These are phyloP conservation scores for Saccharomycopsis crataegensis DNA, from an alignment of 1,139 yeast genomes.

Conservation along the genomic window DNA sequence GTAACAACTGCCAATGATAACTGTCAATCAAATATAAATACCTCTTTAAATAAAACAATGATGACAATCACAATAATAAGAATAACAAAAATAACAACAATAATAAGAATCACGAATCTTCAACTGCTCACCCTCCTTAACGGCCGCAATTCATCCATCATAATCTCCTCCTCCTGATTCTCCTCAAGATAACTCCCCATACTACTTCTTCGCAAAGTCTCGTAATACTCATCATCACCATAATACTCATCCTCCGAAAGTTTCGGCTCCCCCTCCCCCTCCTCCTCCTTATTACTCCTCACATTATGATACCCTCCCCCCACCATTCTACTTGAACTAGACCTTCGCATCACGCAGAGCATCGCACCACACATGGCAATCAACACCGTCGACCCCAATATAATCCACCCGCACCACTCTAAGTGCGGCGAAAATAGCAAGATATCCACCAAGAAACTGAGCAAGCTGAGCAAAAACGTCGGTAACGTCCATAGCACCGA, in stretches of 20 bases:
- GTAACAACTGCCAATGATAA: no score
- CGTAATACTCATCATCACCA: background rate
- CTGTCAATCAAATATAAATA: no score
- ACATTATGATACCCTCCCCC: no score
- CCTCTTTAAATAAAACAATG: background rate
- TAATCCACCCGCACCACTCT: slow-evolving; percentile 49
- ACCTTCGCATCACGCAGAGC: slow-evolving; percentile 39
- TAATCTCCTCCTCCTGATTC: background rate
- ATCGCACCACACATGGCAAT: slow-evolving; percentile 35
- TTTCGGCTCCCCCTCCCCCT: background rate
- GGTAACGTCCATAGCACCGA: slow-evolving; percentile 38
- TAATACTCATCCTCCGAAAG: background rate
- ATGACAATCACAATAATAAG: background rate
- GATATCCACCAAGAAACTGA: slow-evolving; percentile 49
- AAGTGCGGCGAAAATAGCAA: slow-evolving; percentile 45
- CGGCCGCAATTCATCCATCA: no score
- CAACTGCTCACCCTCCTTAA: no score
- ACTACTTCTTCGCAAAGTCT: background rate
- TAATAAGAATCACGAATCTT: background rate
- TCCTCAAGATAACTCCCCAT: background rate
- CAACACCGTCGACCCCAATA: slow-evolving; percentile 38
- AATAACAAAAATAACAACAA: background rate
- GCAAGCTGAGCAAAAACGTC: slow-evolving; percentile 39
- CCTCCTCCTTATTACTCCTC: background rate
- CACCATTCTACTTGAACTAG: slow-evolving; percentile 35